Conservation (phyloP, 352 stramenopile species). For the Phytophthora constricta region DNA sequence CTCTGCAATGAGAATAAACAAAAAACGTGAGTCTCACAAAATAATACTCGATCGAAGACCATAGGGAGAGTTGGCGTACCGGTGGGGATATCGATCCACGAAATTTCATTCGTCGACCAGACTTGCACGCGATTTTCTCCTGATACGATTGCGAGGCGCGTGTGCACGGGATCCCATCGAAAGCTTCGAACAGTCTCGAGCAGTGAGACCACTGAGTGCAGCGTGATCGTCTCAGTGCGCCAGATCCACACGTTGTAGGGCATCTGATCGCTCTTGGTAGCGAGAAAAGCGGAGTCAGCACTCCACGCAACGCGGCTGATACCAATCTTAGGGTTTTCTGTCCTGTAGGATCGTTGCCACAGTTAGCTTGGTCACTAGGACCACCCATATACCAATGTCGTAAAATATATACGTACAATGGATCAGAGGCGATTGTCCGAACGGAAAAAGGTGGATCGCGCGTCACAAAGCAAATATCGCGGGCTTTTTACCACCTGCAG, state of each 20-base stretch:
- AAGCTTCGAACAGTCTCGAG: constrained; percentile 66
- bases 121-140: constrained; percentile 73
- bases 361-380: neutral
- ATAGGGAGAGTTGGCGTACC: constrained; percentile 36
- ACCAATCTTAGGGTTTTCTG: constrained; percentile 76
- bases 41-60: neutral
- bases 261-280: constrained; percentile 84
- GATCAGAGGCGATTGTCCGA: constrained; percentile 62
- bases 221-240: constrained; percentile 73
- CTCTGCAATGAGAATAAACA: constrained; percentile 34
- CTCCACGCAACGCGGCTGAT: constrained; percentile 75
- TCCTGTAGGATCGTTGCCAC: constrained; percentile 37
- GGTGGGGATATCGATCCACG: constrained; percentile 73
- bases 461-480: constrained; percentile 75
- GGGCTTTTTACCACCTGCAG: constrained; percentile 51
- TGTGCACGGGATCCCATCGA: constrained; percentile 62
- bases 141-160: constrained; percentile 64
- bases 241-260: constrained; percentile 88
- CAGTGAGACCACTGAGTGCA: constrained; percentile 71
- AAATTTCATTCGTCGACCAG: constrained; percentile 68
- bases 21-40: neutral
- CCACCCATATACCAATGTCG: neutral
- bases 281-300: constrained; percentile 69
- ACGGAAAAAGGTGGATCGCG: constrained; percentile 79
- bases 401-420: constrained; percentile 56